Conservation (phyloP, 768 basidiomycete species). For the Amanita molliuscula region DNA sequence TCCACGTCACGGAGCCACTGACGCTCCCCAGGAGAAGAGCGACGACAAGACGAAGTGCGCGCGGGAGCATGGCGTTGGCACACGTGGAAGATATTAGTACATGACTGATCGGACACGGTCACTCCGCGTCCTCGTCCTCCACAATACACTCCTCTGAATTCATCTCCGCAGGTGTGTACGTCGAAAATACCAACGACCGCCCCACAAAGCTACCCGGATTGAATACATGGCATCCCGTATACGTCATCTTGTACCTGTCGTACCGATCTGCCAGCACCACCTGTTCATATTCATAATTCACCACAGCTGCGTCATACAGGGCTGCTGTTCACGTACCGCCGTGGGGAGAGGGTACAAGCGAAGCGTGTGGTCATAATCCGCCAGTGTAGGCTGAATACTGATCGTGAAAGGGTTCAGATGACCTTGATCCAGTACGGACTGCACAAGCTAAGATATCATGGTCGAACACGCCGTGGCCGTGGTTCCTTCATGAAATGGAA, state of each 20-base stretch:
- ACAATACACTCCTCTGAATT: constrained; percentile 74
- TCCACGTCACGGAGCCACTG: constrained; percentile 25
- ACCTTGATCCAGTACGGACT: constrained; percentile 90
- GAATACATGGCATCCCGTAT: constrained; percentile 97
- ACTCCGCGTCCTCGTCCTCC: constrained; percentile 23
- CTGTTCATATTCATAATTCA: constrained; percentile 25
- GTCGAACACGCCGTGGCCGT: neutral
- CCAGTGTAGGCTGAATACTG: constrained; percentile 75
- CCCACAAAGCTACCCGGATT: constrained; percentile 93
- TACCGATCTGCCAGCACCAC: constrained; percentile 93
- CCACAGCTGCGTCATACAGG: neutral
- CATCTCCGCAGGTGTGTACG: constrained; percentile 77
- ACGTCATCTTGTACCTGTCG: constrained; percentile 91
- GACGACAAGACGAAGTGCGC: constrained; percentile 9
- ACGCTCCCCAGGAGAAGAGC: constrained; percentile 22
- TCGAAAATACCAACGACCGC: constrained; percentile 76
- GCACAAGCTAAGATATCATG: constrained; percentile 63
- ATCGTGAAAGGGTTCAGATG: constrained; percentile 85
- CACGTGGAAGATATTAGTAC: constrained; percentile 1
- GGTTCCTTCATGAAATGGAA: neutral
- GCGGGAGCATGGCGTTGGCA: constrained; percentile 1
- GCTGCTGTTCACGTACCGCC: constrained; percentile 40
- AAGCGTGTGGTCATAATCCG: constrained; percentile 88
- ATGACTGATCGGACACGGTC: neutral
- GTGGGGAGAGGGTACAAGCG: constrained; percentile 93